These are phyloP conservation scores for Lodderomyces orthopsilosis DNA, from an alignment of 1,139 yeast genomes.

Conservation along the genomic window DNA sequence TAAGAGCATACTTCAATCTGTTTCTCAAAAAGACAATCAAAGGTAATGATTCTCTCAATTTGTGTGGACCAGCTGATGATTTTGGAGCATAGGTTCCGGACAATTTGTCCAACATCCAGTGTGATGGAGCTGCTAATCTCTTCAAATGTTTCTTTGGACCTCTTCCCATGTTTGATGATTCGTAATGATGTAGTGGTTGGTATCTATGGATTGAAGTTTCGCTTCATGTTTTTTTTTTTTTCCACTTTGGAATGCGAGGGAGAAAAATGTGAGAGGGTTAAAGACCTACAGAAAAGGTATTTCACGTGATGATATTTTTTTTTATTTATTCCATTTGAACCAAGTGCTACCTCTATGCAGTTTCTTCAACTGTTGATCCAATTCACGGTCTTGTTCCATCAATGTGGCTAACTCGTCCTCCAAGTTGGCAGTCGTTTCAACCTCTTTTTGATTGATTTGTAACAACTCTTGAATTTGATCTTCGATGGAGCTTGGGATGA, in stretches of 20 bases:
- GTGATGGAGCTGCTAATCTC: conserved; percentile 76
- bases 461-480: conserved; percentile 47
- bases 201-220: not conserved
- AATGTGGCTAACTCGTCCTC: conserved; percentile 46
- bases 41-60: conserved; percentile 98
- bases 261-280: not conserved
- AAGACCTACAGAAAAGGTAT: not conserved
- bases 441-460: conserved; percentile 53
- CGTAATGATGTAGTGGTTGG: not conserved
- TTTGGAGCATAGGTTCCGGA: conserved; percentile 99
- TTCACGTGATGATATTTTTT: conserved; percentile 1
- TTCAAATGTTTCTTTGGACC: conserved; percentile 43
- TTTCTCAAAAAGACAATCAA: conserved; percentile 97
- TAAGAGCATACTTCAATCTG: conserved; percentile 98
- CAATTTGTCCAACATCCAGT: conserved; percentile 99
- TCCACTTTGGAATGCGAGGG: not conserved
- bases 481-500: conserved; percentile 39
- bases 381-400: conserved; percentile 24
- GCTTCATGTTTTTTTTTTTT: not conserved
- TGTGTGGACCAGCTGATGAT: conserved; percentile 99
- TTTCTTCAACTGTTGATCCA: conserved; percentile 29
- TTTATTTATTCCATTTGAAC: conserved; percentile 31
- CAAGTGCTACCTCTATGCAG: conserved; percentile 20
- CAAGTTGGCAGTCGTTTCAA: conserved; percentile 52
- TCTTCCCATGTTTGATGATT: conserved; percentile 24